These are phyloP conservation scores for Aspergillus proliferans DNA, from an alignment of 2,329 filamentous ascomycete genomes.

Conservation along the genomic window DNA sequence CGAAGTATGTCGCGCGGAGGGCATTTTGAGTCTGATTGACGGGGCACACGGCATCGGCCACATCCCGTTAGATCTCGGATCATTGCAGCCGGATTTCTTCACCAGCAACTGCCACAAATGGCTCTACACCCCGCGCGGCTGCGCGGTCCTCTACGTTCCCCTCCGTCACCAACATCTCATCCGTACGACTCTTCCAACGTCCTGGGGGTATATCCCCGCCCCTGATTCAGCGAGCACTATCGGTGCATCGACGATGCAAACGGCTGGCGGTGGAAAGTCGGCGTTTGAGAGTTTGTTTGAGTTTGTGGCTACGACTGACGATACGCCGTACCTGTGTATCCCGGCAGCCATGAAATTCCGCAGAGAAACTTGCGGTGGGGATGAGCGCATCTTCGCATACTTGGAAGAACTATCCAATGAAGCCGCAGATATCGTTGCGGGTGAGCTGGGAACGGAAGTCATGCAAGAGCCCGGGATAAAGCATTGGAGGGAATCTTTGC, in stretches of 20 bases:
- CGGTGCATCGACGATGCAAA: slow-evolving; percentile 42
- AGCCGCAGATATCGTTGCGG: slow-evolving; percentile 57
- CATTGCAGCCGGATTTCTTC: slow-evolving; percentile 75
- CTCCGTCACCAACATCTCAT: slow-evolving; percentile 68
- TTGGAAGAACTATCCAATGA: slow-evolving; percentile 55
- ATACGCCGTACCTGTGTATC: slow-evolving; percentile 64
- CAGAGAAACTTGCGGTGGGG: slow-evolving; percentile 62
- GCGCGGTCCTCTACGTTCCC: slow-evolving; percentile 75
- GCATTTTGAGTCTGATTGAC: slow-evolving; percentile 70
- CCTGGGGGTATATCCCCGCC: slow-evolving; percentile 63
- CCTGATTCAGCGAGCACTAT: slow-evolving; percentile 29
- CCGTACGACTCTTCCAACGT: slow-evolving; percentile 69
- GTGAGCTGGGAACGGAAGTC: slow-evolving; percentile 61
- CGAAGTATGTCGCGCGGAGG: slow-evolving; percentile 57
- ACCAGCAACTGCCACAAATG: slow-evolving; percentile 87
- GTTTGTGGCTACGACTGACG: slow-evolving; percentile 70
- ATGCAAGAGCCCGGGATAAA: slow-evolving; percentile 49
- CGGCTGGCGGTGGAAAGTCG: slow-evolving; percentile 38
- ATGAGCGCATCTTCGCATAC: slow-evolving; percentile 62
- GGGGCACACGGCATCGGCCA: slow-evolving; percentile 81
- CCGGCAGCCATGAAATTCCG: slow-evolving; percentile 68
- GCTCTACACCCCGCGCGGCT: slow-evolving; percentile 73
- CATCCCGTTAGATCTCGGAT: slow-evolving; percentile 60
- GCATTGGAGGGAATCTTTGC: slow-evolving; percentile 18
- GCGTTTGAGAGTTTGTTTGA: slow-evolving; percentile 66